A percentile compares a stretch with the other conserved stretches of the same genome.
Conservation (phyloP, 495 filamentous ascomycete species). For the Staphylotrichum tortipilum region DNA sequence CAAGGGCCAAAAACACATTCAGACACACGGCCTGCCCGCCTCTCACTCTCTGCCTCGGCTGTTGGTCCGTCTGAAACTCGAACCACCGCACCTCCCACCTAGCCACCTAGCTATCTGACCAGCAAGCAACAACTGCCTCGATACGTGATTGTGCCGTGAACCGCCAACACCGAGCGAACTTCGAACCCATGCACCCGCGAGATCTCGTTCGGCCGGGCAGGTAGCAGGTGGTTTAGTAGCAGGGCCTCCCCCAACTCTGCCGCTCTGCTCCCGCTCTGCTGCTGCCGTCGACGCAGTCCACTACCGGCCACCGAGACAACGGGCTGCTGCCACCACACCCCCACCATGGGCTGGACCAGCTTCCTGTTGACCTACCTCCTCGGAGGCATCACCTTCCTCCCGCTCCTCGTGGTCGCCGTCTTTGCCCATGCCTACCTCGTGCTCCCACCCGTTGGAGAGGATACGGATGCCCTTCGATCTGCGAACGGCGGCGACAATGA, state of each 20-base stretch:
- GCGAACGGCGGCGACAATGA: slow-evolving; percentile 16
- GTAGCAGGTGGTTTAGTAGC: no score
- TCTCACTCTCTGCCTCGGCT: no score
- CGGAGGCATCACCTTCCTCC: slow-evolving; percentile 86
- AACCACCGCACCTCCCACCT: neutral
- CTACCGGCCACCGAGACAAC: no score
- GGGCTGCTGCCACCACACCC: no score
- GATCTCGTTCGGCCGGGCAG: slow-evolving; percentile 13
- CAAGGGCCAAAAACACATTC: no score
- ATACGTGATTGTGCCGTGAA: neutral
- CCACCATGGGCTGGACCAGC: slow-evolving; percentile 59
- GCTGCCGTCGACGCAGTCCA: neutral
- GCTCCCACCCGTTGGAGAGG: slow-evolving; percentile 52
- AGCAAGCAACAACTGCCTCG: no score
- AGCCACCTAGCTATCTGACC: no score
- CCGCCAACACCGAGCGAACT: no score
- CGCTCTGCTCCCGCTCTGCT: slow-evolving; percentile 1
- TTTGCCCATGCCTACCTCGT: slow-evolving; percentile 62
- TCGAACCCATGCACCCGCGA: slow-evolving; percentile 23
- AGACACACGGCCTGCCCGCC: no score
- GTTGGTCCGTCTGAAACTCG: slow-evolving; percentile 7
- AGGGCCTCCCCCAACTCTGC: slow-evolving; percentile 2
- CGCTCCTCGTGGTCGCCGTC: slow-evolving; percentile 56
- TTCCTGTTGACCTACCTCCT: slow-evolving; percentile 73
- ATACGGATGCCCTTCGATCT: slow-evolving; percentile 28